Base-by-base conservation (phyloP, 495 filamentous ascomycete species). In the Aspergillus cavernicola region DNA sequence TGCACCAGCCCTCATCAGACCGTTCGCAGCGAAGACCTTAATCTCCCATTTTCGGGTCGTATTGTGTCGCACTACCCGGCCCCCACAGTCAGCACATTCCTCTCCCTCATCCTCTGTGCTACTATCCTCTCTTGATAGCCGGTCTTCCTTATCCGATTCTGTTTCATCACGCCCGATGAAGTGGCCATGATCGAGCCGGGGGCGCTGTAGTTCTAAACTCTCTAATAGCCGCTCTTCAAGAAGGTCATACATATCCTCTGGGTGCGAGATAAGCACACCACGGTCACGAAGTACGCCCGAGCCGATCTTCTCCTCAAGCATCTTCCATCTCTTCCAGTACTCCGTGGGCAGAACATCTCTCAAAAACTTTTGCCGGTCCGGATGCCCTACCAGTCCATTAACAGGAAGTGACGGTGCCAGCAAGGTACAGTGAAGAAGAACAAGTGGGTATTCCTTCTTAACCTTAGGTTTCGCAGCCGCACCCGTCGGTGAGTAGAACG, bases 171-270 rank as follows among this genome's bases (percentile, higher is more conserved):
- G 61, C 0, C 69, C 69, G 1, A 80, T 53, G 36, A 80, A 82
- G 61, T 97, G 90, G 0, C 93, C 93, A 50, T 89, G 89, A 60
- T 88, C 86, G 2, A 92, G 68, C 3, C 85, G 73, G 0, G 89
- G 85, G 1, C 80, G 72, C 31, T 85, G 85, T 11, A 96, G 71
- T 58, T 96, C 90, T 22, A 98, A 69, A 7, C 86, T 85, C 67
- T 96, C 92, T 4, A 97, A 70, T n/a, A 98, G 72, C 13, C 91
- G 78, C 66, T 97, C 93, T 67, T 98, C 93, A 0, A 98, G 80
- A 20, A 96, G 68, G 61, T 95, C 92, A 62, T 92, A 97, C 57
- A 95, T 86, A 52, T 91, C 89, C 59, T 87, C 82, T 11, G 93
- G 93, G 62, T 98, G 93, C 1, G 89, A 84, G 7, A 98, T 79